Conservation (phyloP, 345 rosid genomes). For the Syzygium oleosum region DNA sequence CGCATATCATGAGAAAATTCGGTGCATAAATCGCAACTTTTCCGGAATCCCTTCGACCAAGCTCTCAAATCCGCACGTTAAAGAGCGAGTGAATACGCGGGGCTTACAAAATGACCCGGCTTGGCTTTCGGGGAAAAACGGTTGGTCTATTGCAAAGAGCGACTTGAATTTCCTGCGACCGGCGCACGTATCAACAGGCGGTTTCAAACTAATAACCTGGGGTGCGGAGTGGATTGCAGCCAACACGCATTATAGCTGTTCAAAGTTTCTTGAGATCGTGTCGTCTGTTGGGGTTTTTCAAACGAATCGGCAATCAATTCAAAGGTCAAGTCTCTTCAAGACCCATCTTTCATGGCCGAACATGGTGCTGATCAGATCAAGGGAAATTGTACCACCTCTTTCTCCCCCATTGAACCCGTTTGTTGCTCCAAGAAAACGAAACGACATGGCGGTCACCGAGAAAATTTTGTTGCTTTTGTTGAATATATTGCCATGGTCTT, state of each 20-base stretch:
- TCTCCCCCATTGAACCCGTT: background rate
- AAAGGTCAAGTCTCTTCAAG: background rate
- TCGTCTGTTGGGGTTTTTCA: background rate
- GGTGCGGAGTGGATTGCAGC: background rate
- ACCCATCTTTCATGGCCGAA: background rate
- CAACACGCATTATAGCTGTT: background rate
- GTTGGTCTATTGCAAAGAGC: background rate
- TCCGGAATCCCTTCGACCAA: background rate
- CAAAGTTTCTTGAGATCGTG: background rate
- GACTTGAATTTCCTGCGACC: background rate
- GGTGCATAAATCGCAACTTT: background rate
- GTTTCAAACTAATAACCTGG: background rate
- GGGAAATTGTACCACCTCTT: background rate
- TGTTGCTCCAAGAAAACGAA: background rate
- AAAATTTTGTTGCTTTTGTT: no score
- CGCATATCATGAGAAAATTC: background rate
- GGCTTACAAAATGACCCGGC: background rate
- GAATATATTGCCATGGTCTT: background rate
- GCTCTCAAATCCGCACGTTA: background rate
- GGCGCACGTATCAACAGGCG: background rate
- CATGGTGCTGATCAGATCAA: background rate
- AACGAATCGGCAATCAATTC: background rate
- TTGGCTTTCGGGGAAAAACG: background rate
- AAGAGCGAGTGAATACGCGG: background rate
- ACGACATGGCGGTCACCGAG: background rate